Conservation (phyloP, 2,329 filamentous ascomycete species). For the Phialophora expanda region DNA sequence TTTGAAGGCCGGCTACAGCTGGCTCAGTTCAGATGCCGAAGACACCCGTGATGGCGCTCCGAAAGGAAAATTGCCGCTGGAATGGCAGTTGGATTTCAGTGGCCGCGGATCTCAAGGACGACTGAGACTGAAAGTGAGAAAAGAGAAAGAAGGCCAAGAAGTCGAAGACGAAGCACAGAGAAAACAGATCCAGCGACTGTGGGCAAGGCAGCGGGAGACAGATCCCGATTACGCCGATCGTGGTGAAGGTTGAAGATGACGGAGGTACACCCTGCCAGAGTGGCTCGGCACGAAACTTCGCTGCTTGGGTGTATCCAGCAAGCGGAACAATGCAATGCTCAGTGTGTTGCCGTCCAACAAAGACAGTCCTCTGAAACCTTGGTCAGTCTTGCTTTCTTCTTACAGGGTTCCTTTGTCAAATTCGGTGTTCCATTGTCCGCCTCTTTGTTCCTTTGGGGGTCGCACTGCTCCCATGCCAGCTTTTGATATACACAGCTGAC, state of each 20-base stretch:
- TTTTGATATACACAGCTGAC: slow-evolving; percentile 6
- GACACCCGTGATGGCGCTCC: slow-evolving; percentile 32
- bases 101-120: slow-evolving; percentile 35
- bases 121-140: slow-evolving; percentile 35
- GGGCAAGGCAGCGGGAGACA: slow-evolving; percentile 20
- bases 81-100: slow-evolving; percentile 38
- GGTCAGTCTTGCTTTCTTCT: not conserved
- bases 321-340: not conserved
- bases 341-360: not conserved
- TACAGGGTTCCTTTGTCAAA: not conserved
- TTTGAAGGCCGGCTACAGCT: slow-evolving; percentile 36
- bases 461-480: not conserved
- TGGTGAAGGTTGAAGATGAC: not conserved
- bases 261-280: not conserved
- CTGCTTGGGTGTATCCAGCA: not conserved
- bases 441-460: slow-evolving; percentile 1
- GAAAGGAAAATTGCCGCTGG: slow-evolving; percentile 35
- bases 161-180: slow-evolving; percentile 30
- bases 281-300: not conserved
- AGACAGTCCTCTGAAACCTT: not conserved
- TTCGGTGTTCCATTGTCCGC: not conserved
- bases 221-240: slow-evolving; percentile 7
- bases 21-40: slow-evolving; percentile 35
- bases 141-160: slow-evolving; percentile 37
- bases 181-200: slow-evolving; percentile 27